Evolutionary conservation across 2,329 filamentous ascomycete species (phyloP).

Genomic region (Arthroderma sp.): DNA sequence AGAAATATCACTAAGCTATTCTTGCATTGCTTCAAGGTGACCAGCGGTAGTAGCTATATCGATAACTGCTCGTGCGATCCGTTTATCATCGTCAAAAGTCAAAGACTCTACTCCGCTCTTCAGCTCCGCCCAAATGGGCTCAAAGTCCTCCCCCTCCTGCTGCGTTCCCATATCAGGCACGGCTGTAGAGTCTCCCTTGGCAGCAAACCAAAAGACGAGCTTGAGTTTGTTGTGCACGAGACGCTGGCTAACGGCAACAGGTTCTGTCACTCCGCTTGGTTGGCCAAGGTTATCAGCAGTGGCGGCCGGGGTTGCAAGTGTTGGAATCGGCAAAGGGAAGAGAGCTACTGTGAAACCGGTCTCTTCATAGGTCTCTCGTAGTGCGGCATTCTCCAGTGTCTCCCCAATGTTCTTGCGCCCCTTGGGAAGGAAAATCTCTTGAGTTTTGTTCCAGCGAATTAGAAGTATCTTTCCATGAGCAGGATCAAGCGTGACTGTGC

Average conservation of each 20-base stretch:
- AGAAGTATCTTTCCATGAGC: slow-evolving; percentile 7
- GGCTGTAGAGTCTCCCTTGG: slow-evolving; percentile 6
- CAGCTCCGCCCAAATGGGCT: slow-evolving; percentile 3
- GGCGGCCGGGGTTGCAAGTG: neutral
- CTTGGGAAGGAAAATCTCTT: slow-evolving; percentile 16
- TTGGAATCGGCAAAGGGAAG: neutral
- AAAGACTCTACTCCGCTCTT: slow-evolving; percentile 7
- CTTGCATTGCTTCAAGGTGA: neutral
- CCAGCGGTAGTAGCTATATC: neutral
- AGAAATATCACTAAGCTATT: neutral
- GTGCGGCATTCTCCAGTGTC: slow-evolving; percentile 12
- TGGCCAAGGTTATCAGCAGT: neutral
- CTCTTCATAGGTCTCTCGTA: slow-evolving; percentile 19
- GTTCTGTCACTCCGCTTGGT: neutral
- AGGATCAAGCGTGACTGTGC: slow-evolving; percentile 12
- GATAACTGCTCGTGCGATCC: neutral
- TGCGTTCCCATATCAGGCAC: slow-evolving; percentile 7
- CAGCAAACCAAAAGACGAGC: slow-evolving; percentile 11
- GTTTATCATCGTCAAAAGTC: slow-evolving; percentile 5
- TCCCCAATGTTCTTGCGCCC: slow-evolving; percentile 18
- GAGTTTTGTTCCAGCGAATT: slow-evolving; percentile 6
- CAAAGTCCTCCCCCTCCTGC: slow-evolving; percentile 10
- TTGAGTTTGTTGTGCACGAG: slow-evolving; percentile 4
- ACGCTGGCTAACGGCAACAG: slow-evolving; percentile 1
- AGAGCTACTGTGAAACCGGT: slow-evolving; percentile 6